Conservation (phyloP, 495 filamentous ascomycete genomes). For the Parachaetomium inaequale region DNA sequence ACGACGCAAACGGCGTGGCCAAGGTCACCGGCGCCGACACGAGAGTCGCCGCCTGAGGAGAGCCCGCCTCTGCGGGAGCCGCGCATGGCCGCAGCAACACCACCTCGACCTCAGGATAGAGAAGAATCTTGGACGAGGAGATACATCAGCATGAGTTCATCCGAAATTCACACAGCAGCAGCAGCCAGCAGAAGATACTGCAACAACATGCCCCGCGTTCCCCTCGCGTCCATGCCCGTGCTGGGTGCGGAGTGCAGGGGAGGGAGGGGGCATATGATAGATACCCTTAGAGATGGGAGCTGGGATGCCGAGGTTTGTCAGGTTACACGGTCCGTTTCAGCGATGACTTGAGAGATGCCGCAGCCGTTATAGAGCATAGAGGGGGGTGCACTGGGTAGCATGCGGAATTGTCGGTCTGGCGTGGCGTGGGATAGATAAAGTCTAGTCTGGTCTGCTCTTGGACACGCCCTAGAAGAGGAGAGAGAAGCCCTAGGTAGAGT, state of each 20-base stretch:
- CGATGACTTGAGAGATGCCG: neutral
- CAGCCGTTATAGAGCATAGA: constrained; percentile 3
- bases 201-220: neutral
- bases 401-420: neutral
- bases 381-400: neutral
- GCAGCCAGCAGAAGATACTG: neutral
- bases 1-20: constrained; percentile 20
- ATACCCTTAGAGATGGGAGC: constrained; percentile 1
- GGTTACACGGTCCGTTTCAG: neutral
- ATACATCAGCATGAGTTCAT: neutral
- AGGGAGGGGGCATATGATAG: neutral
- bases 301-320: neutral
- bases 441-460: neutral
- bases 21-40: constrained; percentile 25
- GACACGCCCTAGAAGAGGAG: neutral
- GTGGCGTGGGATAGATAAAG: neutral
- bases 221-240: neutral
- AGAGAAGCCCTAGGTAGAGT: neutral
- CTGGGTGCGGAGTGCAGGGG: neutral
- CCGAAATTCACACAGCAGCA: neutral
- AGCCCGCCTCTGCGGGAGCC: neutral
- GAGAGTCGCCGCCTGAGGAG: constrained; percentile 26
- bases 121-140: neutral
- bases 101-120: too few relatives aligned
- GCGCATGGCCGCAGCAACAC: neutral